Evolutionary conservation across 441 rosid species (phyloP), one percentile per base, ranked within the genome.

Genomic region (Metrosideros polymorpha): DNA sequence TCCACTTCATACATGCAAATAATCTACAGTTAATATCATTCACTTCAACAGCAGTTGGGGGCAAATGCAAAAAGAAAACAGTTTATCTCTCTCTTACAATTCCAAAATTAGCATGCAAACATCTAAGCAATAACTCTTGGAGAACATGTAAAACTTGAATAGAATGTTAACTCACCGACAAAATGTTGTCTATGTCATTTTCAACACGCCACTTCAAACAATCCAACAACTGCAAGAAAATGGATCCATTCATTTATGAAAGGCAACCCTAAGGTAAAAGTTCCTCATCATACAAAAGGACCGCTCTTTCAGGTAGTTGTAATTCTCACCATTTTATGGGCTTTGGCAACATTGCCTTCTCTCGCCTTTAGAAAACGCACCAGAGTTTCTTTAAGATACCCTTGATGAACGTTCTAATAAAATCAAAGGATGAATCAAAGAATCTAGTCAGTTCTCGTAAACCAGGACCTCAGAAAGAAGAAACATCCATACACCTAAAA

Each of bases 281-380:
- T 63, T 12, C 63, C 2, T 59, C 49, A 45, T 39, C 50, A 51
- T 14, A 56, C 24, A 4, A 59, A 57, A 12, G 18, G 84, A 29
- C 8, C 2, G 56, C 47, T 82, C 35, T 52, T 52, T 82, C 39
- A 50, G 84, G 84, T 71, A 39, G 79, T 71, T 22, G 5, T 22
- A 71, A 22, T 49, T 82, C 93, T 86, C 85, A 97, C 99, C 99
- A 97, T 96, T 91, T 90, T 92, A 91, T 96, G 94, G 85, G 99
- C 98, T 92, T 97, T 96, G 86, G 88, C 47, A 86, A 95, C 93
- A 90, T 93, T 95, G 92, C 96, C 92, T 49, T 96, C 99, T 89
- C 99, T 91, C 53, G 99, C 99, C 90, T 94, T 96, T 51, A 97
- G 93, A 91, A 97, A 97, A 42, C 99, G 99, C 63, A 71, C 88